A percentile compares a stretch with the other conserved stretches of the same genome.
Conservation (phyloP, 2,329 filamentous ascomycete species). For the Sporothrix globosa region DNA sequence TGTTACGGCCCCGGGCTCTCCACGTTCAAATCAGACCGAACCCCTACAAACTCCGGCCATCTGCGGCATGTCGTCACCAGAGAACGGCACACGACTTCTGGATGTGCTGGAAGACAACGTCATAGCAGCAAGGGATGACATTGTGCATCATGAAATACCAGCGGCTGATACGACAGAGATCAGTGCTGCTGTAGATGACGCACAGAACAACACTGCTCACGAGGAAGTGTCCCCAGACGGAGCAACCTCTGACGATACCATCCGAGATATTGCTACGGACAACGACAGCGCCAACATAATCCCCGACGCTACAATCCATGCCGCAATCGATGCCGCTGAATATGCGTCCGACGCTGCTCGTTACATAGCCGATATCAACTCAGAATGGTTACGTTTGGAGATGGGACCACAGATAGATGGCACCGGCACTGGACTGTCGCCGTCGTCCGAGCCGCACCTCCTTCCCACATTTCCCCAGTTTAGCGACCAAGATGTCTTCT, state of each 20-base stretch:
- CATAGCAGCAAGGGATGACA: too few relatives aligned
- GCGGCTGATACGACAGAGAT: too few relatives aligned
- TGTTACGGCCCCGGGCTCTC: neutral
- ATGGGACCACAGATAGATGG: neutral
- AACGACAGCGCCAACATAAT: neutral
- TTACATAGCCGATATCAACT: neutral
- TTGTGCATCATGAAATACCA: neutral
- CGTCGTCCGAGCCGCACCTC: neutral
- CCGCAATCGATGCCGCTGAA: neutral
- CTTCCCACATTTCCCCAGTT: neutral
- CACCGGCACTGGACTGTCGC: neutral
- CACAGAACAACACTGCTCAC: neutral
- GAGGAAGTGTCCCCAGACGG: neutral
- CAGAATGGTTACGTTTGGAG: neutral
- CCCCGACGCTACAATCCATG: neutral
- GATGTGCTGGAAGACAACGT: neutral
- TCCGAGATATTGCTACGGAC: neutral
- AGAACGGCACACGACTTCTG: neutral
- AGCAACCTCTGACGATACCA: neutral
- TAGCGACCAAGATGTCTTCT: slow-evolving; percentile 2
- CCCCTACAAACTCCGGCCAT: neutral
- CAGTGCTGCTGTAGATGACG: neutral
- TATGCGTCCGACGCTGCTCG: neutral
- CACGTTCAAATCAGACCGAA: neutral
- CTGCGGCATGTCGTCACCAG: neutral